Conservation (phyloP, 2,329 filamentous ascomycete species). For the Aspergillus oerlinghausenensis region DNA sequence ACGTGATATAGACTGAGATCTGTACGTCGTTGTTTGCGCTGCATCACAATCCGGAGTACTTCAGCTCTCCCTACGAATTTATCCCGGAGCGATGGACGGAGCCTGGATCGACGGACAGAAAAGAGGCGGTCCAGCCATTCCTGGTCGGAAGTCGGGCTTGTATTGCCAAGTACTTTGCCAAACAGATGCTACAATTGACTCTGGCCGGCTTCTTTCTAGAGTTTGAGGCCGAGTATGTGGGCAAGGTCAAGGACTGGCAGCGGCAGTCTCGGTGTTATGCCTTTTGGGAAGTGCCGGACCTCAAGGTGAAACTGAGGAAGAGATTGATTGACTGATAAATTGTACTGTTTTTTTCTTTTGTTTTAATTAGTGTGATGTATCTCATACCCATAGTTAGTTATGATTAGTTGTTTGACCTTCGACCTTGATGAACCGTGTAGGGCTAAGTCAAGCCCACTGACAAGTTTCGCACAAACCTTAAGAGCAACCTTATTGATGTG, state of each 20-base stretch:
- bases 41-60: conserved; percentile 30
- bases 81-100: conserved; percentile 33
- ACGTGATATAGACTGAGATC: conserved; percentile 16
- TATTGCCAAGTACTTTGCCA: conserved; percentile 24
- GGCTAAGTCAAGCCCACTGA: no score
- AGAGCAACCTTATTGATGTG: not conserved
- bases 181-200: conserved; percentile 23
- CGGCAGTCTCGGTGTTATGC: conserved; percentile 21
- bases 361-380: no score
- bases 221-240: conserved; percentile 21
- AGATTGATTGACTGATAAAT: not conserved
- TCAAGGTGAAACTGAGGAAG: conserved; percentile 14
- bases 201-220: conserved; percentile 21
- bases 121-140: conserved; percentile 22
- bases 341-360: not conserved
- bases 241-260: conserved; percentile 20
- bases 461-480: not conserved
- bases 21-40: conserved; percentile 27
- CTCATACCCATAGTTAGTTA: no score
- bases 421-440: no score
- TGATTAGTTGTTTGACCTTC: not conserved
- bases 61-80: conserved; percentile 23
- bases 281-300: conserved; percentile 23
- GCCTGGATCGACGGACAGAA: conserved; percentile 15
- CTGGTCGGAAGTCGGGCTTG: conserved; percentile 22